Base-by-base conservation (phyloP, 2,329 filamentous ascomycete species). In the Sordariomycetes sp. region DNA sequence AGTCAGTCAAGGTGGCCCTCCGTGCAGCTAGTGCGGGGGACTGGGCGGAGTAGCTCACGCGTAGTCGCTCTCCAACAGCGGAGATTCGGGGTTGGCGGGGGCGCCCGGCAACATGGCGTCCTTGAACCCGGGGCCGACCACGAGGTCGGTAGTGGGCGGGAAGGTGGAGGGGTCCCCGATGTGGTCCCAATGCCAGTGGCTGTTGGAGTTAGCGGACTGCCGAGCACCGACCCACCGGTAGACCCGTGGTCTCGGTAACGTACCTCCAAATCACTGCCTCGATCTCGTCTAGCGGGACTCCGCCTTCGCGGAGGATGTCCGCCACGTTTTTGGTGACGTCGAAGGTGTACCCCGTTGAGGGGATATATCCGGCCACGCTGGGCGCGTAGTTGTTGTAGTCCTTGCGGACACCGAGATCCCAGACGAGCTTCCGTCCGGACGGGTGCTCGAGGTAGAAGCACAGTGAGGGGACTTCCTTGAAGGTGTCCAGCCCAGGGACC, bases 51-150 rank as follows among this genome's bases (percentile, higher is more conserved):
- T 10, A 32, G 25, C 65, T 20, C 58, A 65, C 64, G 60, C 59
- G 55, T 72, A 68, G 57, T 74, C 70, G 15, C 62, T 67, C 45
- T 72, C 69, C 3, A 65, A 62, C 0, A 74, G 62, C 0, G 63
- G 62, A 0, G 67, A 68, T 0, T 72, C 61, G 2, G 65, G 63
- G 24, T 71, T 68, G 1, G 62, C 58, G 0, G 78, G 79, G 54
- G 70, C 77, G 1, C 74, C 77, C 0, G 78, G 78, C 2, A 74
- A 62, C 61, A 75, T 72, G 0, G 64, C 64, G 2, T 70, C 59
- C 53, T 72, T 75, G 64, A 80, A 76, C 0, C 78, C 78, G 0
- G 78, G 74, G 0, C 79, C 80, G 3, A 80, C 77, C 35, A 81
- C 62, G 0, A 82, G 62, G 10, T 74, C 69, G 0, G 76, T 78